phyloP scores from a whole-genome alignment of 129 eudicot species.

The Chrysanthemum makinoi region DNA sequence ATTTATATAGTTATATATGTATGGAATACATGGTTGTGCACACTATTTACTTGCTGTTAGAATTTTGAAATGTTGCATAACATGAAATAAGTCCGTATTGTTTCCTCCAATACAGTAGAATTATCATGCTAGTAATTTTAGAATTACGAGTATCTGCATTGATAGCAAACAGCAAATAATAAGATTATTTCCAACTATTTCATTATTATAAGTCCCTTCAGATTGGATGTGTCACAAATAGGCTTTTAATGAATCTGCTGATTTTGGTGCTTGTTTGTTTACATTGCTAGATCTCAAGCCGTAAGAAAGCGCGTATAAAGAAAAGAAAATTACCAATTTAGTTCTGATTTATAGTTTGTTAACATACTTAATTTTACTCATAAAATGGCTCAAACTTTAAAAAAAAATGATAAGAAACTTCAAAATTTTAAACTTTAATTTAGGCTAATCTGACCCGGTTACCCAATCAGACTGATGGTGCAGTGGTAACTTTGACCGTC shows the following conservation, averaged over 20 bases:
- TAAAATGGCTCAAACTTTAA: neutral
- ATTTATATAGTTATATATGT: slow-evolving; percentile 2
- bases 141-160: neutral
- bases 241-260: no score
- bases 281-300: neutral
- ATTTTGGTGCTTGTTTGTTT: no score
- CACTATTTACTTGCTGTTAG: neutral
- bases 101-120: neutral
- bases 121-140: neutral
- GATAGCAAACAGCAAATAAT: no score
- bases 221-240: no score
- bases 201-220: no score
- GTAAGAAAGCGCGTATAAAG: neutral
- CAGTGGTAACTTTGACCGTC: neutral
- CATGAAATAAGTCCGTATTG: neutral
- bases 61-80: slow-evolving; percentile 5
- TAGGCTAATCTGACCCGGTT: neutral
- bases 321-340: neutral
- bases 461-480: neutral
- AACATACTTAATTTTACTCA: neutral
- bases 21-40: slow-evolving; percentile 9
- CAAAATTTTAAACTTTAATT: neutral
- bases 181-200: no score
- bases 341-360: slow-evolving; percentile 10
- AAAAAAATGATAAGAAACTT: neutral